A percentile compares a stretch with the other conserved stretches of the same genome.
phyloP scores from a whole-genome alignment of 371 early-diverging fungal species.

The Catenaria anguillulae region DNA sequence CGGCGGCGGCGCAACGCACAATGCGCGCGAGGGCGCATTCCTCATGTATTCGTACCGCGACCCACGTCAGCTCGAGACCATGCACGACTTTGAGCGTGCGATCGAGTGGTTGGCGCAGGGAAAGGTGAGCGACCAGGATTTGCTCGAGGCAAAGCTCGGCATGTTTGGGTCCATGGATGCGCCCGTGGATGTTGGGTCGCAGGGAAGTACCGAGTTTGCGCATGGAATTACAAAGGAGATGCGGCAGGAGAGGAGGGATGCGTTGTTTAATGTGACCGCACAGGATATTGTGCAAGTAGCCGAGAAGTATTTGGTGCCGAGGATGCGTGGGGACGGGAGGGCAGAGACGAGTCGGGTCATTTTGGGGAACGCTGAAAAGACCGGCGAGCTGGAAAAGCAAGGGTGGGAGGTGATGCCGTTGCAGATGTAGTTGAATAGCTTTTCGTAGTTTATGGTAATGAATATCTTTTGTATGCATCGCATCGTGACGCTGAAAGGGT shows the following conservation, averaged over 20 bases:
- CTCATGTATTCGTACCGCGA: constrained; percentile 88
- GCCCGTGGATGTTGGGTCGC: constrained; percentile 66
- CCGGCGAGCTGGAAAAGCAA: not conserved
- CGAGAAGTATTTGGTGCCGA: not conserved
- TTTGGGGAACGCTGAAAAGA: not conserved
- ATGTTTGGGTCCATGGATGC: constrained; percentile 69
- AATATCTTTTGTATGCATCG: too few relatives aligned
- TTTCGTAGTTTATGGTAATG: too few relatives aligned
- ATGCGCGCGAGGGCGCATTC: constrained; percentile 57
- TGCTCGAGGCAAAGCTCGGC: constrained; percentile 84
- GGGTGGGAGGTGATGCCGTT: not conserved
- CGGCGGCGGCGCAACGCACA: constrained; percentile 72
- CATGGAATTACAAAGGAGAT: constrained; percentile 68
- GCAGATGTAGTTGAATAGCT: not conserved
- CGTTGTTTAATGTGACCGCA: not conserved
- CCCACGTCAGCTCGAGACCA: constrained; percentile 58
- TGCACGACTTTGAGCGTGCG: constrained; percentile 47
- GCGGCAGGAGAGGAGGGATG: constrained; percentile 41
- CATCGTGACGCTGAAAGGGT: too few relatives aligned
- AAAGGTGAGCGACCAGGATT: constrained; percentile 35
- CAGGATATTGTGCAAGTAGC: not conserved
- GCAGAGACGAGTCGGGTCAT: not conserved
- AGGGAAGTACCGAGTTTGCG: constrained; percentile 63
- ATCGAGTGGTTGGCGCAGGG: constrained; percentile 48
- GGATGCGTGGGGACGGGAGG: too few relatives aligned